Conservation (phyloP, 164 flowering plant species). For the Umbellularia californica region DNA sequence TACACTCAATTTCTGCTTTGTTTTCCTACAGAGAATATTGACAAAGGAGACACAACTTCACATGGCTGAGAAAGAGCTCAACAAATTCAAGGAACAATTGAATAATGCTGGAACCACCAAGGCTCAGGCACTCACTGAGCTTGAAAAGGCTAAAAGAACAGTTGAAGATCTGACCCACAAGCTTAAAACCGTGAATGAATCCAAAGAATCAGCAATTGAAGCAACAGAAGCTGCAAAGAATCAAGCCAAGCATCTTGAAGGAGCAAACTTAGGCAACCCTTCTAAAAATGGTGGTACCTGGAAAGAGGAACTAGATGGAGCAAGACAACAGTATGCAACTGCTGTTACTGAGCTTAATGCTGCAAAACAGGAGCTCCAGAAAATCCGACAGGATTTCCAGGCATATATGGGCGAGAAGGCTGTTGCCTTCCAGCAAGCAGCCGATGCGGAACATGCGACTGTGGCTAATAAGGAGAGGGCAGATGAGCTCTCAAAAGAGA, state of each 20-base stretch:
- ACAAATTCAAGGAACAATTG: constrained; percentile 69
- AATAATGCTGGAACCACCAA: constrained; percentile 71
- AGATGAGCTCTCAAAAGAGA: constrained; percentile 63
- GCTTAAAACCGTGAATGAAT: constrained; percentile 47
- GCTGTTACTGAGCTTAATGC: constrained; percentile 60
- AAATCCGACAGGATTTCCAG: constrained; percentile 59
- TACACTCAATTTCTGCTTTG: background rate
- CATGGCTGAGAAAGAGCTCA: constrained; percentile 69
- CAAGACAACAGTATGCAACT: constrained; percentile 48
- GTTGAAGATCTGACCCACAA: constrained; percentile 59
- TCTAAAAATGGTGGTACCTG: constrained; percentile 27
- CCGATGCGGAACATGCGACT: constrained; percentile 50
- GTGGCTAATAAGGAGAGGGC: constrained; percentile 51
- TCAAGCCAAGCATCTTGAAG: constrained; percentile 53
- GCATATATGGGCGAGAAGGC: constrained; percentile 48
- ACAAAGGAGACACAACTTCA: constrained; percentile 86
- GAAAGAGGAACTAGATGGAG: constrained; percentile 49
- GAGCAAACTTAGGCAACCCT: constrained; percentile 24
- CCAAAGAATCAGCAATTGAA: constrained; percentile 55
- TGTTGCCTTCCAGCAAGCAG: constrained; percentile 49
- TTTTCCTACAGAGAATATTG: constrained; percentile 54
- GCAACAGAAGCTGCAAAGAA: constrained; percentile 57
- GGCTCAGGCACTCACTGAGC: constrained; percentile 64
- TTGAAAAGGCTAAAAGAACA: constrained; percentile 65
- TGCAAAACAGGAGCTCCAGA: constrained; percentile 71